Conservation (phyloP, 257 asterid species). For the Rhazya stricta region DNA sequence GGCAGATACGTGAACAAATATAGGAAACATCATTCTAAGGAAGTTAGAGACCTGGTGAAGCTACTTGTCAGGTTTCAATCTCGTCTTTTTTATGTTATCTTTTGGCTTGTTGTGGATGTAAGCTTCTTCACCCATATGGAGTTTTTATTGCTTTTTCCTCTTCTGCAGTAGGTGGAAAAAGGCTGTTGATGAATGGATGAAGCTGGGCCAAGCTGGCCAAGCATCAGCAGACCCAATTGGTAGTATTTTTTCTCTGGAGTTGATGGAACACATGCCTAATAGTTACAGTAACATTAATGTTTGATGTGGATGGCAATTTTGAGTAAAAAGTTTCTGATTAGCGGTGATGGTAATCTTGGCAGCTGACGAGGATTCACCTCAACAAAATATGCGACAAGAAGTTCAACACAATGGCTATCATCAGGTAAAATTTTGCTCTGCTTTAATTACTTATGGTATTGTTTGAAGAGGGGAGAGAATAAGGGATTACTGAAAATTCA, state of each 20-base stretch:
- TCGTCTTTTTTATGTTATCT: conserved; percentile 1
- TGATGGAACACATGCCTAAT: not conserved
- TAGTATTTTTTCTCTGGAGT: conserved; percentile 26
- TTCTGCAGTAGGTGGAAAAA: conserved; percentile 81
- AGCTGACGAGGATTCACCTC: conserved; percentile 98
- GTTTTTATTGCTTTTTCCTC: conserved; percentile 3
- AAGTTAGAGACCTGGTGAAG: conserved; percentile 83
- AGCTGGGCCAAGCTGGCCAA: conserved; percentile 58
- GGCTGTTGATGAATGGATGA: conserved; percentile 92
- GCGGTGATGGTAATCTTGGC: conserved; percentile 50
- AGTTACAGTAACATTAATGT: not conserved
- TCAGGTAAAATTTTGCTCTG: conserved; percentile 56
- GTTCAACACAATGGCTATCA: conserved; percentile 70
- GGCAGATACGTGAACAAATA: conserved; percentile 83
- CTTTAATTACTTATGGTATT: conserved; percentile 23
- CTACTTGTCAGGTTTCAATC: conserved; percentile 70
- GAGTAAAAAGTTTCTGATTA: conserved; percentile 27
- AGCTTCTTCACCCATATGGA: conserved; percentile 14
- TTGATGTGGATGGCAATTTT: conserved; percentile 6
- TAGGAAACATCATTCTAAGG: conserved; percentile 74
- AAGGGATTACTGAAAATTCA: conserved; percentile 3
- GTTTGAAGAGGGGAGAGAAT: conserved; percentile 1
- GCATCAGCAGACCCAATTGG: conserved; percentile 53
- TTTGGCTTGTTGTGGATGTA: not conserved
- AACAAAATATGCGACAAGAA: conserved; percentile 50